Percentiles rank a stretch among this genome's conserved stretches.
Conservation (phyloP, 2,329 filamentous ascomycete genomes). For the Penicillium sp. region DNA sequence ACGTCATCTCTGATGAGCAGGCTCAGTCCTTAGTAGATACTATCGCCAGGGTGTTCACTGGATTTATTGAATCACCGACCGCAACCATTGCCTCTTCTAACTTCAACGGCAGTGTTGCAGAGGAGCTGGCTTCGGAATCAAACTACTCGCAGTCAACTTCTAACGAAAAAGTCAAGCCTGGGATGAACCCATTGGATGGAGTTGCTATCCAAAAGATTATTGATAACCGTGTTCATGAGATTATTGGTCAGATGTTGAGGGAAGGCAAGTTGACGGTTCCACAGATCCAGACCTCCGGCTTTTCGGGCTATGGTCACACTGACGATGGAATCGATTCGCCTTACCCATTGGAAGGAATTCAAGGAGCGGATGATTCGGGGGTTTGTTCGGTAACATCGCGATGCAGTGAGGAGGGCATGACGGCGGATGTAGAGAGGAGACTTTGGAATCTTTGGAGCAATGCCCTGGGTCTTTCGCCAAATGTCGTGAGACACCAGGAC, state of each 20-base stretch:
- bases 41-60: slow-evolving; percentile 34
- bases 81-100: slow-evolving; percentile 24
- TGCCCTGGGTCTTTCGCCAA: slow-evolving; percentile 34
- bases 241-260: slow-evolving; percentile 35
- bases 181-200: slow-evolving; percentile 18
- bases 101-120: slow-evolving; percentile 7
- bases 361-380: slow-evolving; percentile 23
- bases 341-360: slow-evolving; percentile 15
- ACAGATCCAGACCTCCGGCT: slow-evolving; percentile 10
- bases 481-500: slow-evolving; percentile 35
- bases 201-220: slow-evolving; percentile 32
- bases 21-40: slow-evolving; percentile 31
- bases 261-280: slow-evolving; percentile 28
- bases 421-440: slow-evolving; percentile 33
- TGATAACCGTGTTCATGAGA: slow-evolving; percentile 35
- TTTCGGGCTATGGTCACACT: slow-evolving; percentile 15
- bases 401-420: slow-evolving; percentile 30
- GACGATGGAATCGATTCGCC: slow-evolving; percentile 20
- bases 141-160: slow-evolving; percentile 15
- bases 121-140: slow-evolving; percentile 10
- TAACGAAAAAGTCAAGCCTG: slow-evolving; percentile 13
- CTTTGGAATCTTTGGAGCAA: slow-evolving; percentile 42
- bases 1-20: slow-evolving; percentile 37
- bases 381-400: slow-evolving; percentile 30
- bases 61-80: slow-evolving; percentile 32